Evolutionary conservation across 257 asterid genomes (phyloP).

Genomic region (Eustoma russellianum): DNA sequence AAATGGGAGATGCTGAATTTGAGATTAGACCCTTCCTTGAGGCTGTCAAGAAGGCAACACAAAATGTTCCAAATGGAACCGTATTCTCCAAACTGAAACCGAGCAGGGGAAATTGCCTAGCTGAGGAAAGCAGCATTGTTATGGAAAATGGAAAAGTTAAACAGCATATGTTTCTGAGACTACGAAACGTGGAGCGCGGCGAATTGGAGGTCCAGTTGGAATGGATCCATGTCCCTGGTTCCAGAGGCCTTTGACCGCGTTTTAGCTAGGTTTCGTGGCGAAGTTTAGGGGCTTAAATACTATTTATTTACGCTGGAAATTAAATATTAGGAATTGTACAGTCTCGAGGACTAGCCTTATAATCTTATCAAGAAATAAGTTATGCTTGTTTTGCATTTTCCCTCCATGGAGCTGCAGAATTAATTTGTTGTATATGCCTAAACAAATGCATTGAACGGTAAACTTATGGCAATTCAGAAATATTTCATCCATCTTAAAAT

Average conservation of each 20-base stretch:
- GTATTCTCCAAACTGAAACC: slow-evolving; percentile 40
- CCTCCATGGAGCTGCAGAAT: too few relatives aligned
- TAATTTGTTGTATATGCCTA: too few relatives aligned
- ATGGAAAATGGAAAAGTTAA: slow-evolving; percentile 39
- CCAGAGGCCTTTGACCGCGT: slow-evolving; percentile 13
- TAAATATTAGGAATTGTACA: too few relatives aligned
- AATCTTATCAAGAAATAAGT: too few relatives aligned
- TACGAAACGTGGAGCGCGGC: slow-evolving; percentile 60
- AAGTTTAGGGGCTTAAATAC: too few relatives aligned
- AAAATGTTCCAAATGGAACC: slow-evolving; percentile 37
- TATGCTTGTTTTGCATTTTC: too few relatives aligned
- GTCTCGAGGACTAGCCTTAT: too few relatives aligned
- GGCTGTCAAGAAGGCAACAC: slow-evolving; percentile 25
- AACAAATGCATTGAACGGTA: too few relatives aligned
- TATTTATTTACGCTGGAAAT: too few relatives aligned
- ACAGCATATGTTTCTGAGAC: slow-evolving; percentile 48
- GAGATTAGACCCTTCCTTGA: slow-evolving; percentile 33
- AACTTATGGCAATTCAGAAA: too few relatives aligned
- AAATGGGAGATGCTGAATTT: slow-evolving; percentile 73
- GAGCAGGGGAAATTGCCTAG: slow-evolving; percentile 41
- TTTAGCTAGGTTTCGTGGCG: too few relatives aligned
- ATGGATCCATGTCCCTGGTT: slow-evolving; percentile 54
- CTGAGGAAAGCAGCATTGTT: slow-evolving; percentile 43
- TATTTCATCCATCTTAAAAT: too few relatives aligned
- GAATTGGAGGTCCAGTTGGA: slow-evolving; percentile 50